These are phyloP conservation scores for Ilex asprella DNA, from an alignment of 257 asterid species.

Conservation along the genomic window DNA sequence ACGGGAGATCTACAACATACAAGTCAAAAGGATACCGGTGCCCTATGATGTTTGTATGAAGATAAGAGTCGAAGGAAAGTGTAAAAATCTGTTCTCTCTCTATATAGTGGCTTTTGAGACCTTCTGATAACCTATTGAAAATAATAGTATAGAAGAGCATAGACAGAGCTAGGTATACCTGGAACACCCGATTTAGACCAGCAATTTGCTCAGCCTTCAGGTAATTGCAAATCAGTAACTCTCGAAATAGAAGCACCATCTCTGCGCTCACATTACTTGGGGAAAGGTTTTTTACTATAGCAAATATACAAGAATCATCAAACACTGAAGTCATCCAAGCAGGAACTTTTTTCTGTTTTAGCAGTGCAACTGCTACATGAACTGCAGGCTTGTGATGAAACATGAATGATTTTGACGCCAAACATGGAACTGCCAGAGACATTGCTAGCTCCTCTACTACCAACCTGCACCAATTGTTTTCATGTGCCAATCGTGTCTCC, in stretches of 20 bases:
- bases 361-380: conserved; percentile 55
- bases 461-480: conserved; percentile 62
- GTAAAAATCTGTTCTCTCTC: no score
- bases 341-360: conserved; percentile 40
- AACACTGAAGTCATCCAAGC: conserved; percentile 62
- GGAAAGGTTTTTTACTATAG: conserved; percentile 49
- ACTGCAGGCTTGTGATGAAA: conserved; percentile 61
- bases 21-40: no score
- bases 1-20: no score
- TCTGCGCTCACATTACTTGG: conserved; percentile 47
- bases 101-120: no score
- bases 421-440: conserved; percentile 56
- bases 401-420: conserved; percentile 40
- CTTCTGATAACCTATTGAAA: neutral
- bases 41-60: no score
- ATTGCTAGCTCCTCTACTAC: conserved; percentile 79
- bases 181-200: conserved; percentile 55
- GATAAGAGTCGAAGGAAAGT: no score
- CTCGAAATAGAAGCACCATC: conserved; percentile 56
- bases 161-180: conserved; percentile 36
- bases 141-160: neutral
- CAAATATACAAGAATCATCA: conserved; percentile 42
- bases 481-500: conserved; percentile 22
- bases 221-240: conserved; percentile 56
- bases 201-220: conserved; percentile 54